Conservation (phyloP, 768 basidiomycete species). For the Leccinum uliginosum region DNA sequence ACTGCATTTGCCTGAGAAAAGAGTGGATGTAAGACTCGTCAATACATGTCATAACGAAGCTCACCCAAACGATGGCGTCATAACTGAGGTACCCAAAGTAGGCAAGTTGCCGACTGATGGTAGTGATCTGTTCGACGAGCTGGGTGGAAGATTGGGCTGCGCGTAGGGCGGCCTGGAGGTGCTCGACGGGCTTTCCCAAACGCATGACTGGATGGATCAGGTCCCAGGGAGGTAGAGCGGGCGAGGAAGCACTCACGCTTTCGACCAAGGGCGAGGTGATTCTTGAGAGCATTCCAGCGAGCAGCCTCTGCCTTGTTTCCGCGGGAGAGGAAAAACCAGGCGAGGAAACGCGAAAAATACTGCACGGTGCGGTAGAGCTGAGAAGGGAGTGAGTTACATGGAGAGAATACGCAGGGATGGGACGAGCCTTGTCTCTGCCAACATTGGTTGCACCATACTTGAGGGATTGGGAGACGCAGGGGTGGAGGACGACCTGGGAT, state of each 20-base stretch:
- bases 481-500: slow-evolving; percentile 83
- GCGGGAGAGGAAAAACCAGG: slow-evolving; percentile 71
- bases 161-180: slow-evolving; percentile 84
- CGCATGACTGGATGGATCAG: slow-evolving; percentile 64
- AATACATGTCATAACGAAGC: slow-evolving; percentile 21
- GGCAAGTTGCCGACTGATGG: slow-evolving; percentile 76
- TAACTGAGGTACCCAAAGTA: slow-evolving; percentile 86
- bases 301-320: slow-evolving; percentile 69
- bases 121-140: slow-evolving; percentile 67
- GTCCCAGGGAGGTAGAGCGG: background rate
- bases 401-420: background rate
- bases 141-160: slow-evolving; percentile 54
- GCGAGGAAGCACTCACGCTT: slow-evolving; percentile 53
- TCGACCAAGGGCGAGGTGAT: slow-evolving; percentile 76
- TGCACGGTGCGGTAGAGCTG: slow-evolving; percentile 89
- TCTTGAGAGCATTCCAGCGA: slow-evolving; percentile 81
- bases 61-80: slow-evolving; percentile 84
- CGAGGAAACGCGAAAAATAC: slow-evolving; percentile 85
- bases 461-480: slow-evolving; percentile 67
- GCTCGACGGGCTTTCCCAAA: slow-evolving; percentile 90
- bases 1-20: slow-evolving; percentile 54
- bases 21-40: background rate
- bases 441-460: slow-evolving; percentile 77
- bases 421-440: slow-evolving; percentile 83
- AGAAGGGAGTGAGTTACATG: background rate